phyloP scores from a whole-genome alignment of 768 basidiomycete genomes.

The Macrolepiota fuliginosa region DNA sequence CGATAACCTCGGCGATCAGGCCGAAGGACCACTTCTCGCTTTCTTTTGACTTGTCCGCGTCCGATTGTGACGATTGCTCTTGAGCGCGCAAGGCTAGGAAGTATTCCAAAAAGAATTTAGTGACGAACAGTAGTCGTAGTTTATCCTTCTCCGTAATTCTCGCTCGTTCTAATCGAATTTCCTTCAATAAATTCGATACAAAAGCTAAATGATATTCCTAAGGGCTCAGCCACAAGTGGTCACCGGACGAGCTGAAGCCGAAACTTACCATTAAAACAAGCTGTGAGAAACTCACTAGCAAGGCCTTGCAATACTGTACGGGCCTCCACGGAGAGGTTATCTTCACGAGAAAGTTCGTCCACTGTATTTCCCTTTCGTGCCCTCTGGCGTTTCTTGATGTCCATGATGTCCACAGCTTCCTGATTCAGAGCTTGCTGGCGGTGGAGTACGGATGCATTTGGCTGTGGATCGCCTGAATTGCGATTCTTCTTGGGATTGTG shows the following conservation, averaged over 20 bases:
- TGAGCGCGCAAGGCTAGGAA: constrained; percentile 60
- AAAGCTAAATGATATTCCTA: constrained; percentile 57
- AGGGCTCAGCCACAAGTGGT: constrained; percentile 8
- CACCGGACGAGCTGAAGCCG: constrained; percentile 8
- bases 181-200: constrained; percentile 79
- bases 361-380: constrained; percentile 57
- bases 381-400: constrained; percentile 62
- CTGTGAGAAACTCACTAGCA: constrained; percentile 71
- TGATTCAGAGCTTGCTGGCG: constrained; percentile 75
- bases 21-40: constrained; percentile 59
- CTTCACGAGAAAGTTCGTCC: constrained; percentile 68
- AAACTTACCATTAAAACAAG: constrained; percentile 84
- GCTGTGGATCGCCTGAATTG: constrained; percentile 21
- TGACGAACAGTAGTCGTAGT: constrained; percentile 80
- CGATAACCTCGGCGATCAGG: constrained; percentile 80
- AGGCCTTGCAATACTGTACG: constrained; percentile 62
- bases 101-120: constrained; percentile 92
- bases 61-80: constrained; percentile 24
- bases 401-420: constrained; percentile 69
- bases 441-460: constrained; percentile 74
- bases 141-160: constrained; percentile 96
- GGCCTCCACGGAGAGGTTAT: constrained; percentile 67
- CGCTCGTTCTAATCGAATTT: constrained; percentile 88
- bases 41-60: constrained; percentile 18
- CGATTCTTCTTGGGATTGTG: constrained; percentile 56